Percentiles rank a stretch among this genome's conserved stretches.
Conservation (phyloP, 495 filamentous ascomycete species). For the Acidiella bohemica region DNA sequence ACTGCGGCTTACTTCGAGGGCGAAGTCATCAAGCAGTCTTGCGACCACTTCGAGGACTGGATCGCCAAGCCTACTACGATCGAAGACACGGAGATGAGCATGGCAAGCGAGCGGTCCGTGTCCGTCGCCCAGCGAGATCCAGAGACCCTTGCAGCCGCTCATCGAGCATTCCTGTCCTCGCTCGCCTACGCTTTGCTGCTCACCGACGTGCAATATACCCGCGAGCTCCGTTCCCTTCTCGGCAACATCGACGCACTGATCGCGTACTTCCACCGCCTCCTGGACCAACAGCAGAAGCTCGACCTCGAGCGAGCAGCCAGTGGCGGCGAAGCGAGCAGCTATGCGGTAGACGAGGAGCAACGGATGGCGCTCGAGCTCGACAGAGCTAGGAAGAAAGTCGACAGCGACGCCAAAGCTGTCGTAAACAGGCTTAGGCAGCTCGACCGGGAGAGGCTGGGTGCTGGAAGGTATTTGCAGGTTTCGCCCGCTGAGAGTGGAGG, state of each 20-base stretch:
- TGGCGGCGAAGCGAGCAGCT: conserved; percentile 60
- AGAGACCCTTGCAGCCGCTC: conserved; percentile 66
- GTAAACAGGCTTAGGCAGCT: conserved; percentile 46
- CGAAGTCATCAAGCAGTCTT: conserved; percentile 70
- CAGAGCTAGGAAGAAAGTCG: conserved; percentile 38
- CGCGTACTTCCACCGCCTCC: conserved; percentile 56
- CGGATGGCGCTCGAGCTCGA: conserved; percentile 47
- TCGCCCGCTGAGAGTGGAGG: conserved; percentile 24
- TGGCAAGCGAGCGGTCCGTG: background rate
- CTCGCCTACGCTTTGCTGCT: conserved; percentile 58
- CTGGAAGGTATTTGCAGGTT: conserved; percentile 5
- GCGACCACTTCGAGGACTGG: conserved; percentile 46
- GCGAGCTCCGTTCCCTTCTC: conserved; percentile 55
- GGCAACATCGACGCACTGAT: conserved; percentile 63
- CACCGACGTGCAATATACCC: conserved; percentile 52
- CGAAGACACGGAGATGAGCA: background rate
- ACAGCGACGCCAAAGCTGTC: conserved; percentile 48
- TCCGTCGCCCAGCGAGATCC: conserved; percentile 49
- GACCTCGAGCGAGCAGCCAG: conserved; percentile 58
- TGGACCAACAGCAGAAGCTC: no score
- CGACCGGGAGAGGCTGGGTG: conserved; percentile 34
- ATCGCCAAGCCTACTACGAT: conserved; percentile 7
- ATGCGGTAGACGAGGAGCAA: conserved; percentile 57
- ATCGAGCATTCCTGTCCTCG: conserved; percentile 56
- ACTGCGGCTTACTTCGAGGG: conserved; percentile 77